Base-by-base conservation (phyloP, 2,329 filamentous ascomycete species). In the Chaetomium sp. region DNA sequence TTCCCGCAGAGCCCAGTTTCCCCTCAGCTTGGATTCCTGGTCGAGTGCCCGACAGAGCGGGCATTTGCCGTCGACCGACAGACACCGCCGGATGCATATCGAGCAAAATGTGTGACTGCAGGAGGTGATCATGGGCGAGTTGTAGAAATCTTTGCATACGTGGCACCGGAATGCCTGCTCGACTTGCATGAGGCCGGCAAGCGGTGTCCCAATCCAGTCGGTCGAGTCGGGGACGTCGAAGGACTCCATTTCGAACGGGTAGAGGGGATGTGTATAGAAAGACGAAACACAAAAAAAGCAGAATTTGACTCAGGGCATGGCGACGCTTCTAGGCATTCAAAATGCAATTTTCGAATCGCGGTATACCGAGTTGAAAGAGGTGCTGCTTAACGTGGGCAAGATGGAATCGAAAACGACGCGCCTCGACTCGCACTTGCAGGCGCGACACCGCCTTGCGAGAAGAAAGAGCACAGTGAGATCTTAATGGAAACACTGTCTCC, bases 61-160 rank as follows among this genome's bases (percentile, higher is more conserved):
- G 72, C 95, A 99, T 77, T 90, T 93, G 9, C 92, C 91, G 70
- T 97, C 93, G 35, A 86, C 84, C 2, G 89, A 89, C 0, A 99
- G 83, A 66, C 91, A 92, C 68, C 93, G 85, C 33, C 95, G 90
- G 75, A 99, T 98, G 76, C 95, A 99, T 61, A 96, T 80, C 7
- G 94, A 97, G 82, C 95, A 99, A 74, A 99, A 99, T 0, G 95
- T 98, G 75, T 99, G 95, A 61, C 87, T 90, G 79, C 95, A 99
- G 1, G 91, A 91, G 0, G 95, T 99, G 68, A 97, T 89, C 86
- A 99, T 95, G 0, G 95, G 95, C 58, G 93, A 96, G 67, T 87
- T 87, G 80, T 91, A 98, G 78, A 98, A 96, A 77, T 99, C 96
- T 76, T 98, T 98, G 85, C 95, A 99, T 66, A 99, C 91, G 77